Percentiles rank a stretch among this genome's conserved stretches.
These are phyloP conservation scores for Boletus fagicola DNA, from an alignment of 768 basidiomycete genomes.

Conservation along the genomic window DNA sequence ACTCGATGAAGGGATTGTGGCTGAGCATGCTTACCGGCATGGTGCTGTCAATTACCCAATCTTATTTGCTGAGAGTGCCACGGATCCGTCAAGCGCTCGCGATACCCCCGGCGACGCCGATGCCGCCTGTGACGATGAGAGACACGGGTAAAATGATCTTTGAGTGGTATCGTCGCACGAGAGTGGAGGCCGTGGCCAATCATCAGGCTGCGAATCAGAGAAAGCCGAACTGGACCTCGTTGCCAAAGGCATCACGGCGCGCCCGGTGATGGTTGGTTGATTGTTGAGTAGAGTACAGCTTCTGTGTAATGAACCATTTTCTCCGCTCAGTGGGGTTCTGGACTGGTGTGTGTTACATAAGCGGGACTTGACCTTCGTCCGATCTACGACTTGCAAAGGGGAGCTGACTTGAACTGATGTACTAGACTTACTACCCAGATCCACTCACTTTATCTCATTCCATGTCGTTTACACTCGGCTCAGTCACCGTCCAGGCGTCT, in stretches of 20 bases:
- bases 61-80: conserved; percentile 41
- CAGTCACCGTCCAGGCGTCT: conserved; percentile 33
- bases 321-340: not conserved
- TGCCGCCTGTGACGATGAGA: conserved; percentile 29
- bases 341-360: conserved; percentile 20
- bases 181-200: not conserved
- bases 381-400: too few relatives aligned
- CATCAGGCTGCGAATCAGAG: conserved; percentile 8
- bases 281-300: conserved; percentile 1
- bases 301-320: not conserved
- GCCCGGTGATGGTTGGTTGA: not conserved
- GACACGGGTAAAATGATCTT: conserved; percentile 22
- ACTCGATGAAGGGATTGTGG: conserved; percentile 47
- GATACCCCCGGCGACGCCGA: conserved; percentile 27
- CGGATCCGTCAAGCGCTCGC: conserved; percentile 40
- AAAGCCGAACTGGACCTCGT: conserved; percentile 24
- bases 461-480: conserved; percentile 41
- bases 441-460: not conserved
- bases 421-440: not conserved
- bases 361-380: not conserved
- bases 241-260: conserved; percentile 24
- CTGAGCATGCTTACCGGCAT: conserved; percentile 58
- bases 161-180: conserved; percentile 19
- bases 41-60: conserved; percentile 45
- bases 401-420: conserved; percentile 7